Base-by-base conservation (phyloP, 805 yeast genomes). In the Nakazawaea peltata region DNA sequence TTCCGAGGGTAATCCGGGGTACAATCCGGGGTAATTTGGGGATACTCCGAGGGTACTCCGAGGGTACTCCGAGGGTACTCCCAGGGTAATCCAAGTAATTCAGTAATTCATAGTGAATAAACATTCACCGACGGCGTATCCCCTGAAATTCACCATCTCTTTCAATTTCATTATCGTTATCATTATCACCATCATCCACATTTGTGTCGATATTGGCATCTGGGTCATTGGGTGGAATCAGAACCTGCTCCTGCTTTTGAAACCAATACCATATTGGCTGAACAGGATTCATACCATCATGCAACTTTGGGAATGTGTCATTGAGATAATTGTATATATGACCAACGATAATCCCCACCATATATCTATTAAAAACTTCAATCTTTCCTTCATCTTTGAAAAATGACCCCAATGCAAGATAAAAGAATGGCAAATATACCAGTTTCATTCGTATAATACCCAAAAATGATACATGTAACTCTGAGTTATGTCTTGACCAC, bases 401-500 rank as follows among this genome's bases (percentile, higher is more conserved):
- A 40, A 46, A 19, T 40, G 36, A 15, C 48, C 41, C 15, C 48
- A 42, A 11, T 59, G 42, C 13, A 51, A 48, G 19, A 43, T 44
- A 30, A 19, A 62, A 52, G 54, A 65, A 59, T 2, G 75, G 74
- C 16, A 65, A 39, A 43, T 70, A 68, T 19, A 65, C 58, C 2
- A 71, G 64, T 17, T 54, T 49, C 27, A 71, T 49, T n/a, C 45
- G 54, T 30, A 62, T 43, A 4, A 74, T 32, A 5, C 73, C 67
- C 40, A 70, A 44, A 21, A 70, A 41, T 4, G 60, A 45, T 14
- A 71, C 44, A 24, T 56, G 54, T 12, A 56, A 53, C 24, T 59
- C 59, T 3, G 73, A 71, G 39, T 63, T 59, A 14, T 65, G 59
- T 19, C 73, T 56, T 3, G 75, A 59, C 65, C 73, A 63, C 19